A percentile compares a stretch with the other conserved stretches of the same genome.
Conservation (phyloP, 73 alveolate species). For the Blepharisma japonicum region DNA sequence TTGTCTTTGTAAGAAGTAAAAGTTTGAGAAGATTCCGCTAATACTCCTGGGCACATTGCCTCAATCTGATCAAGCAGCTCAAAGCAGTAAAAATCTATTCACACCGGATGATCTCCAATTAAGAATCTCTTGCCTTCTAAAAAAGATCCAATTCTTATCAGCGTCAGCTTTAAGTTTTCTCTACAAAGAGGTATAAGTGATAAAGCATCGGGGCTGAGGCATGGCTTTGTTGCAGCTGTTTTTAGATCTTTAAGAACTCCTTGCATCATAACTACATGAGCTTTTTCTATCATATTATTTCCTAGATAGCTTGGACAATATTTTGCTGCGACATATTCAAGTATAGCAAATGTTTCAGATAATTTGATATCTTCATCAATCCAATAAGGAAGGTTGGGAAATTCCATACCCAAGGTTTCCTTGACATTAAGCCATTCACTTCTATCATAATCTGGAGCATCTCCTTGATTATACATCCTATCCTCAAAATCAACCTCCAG, state of each 20-base stretch:
- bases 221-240: not conserved
- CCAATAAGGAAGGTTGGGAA: constrained; percentile 45
- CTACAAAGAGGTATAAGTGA: constrained; percentile 21
- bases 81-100: constrained; percentile 31
- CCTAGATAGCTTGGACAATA: constrained; percentile 39
- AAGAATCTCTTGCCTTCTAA: constrained; percentile 31
- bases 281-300: constrained; percentile 31
- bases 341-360: constrained; percentile 39
- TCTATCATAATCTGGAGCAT: constrained; percentile 38
- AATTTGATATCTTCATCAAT: constrained; percentile 40
- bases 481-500: constrained; percentile 38
- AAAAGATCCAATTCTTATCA: constrained; percentile 10
- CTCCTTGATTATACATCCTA: constrained; percentile 30
- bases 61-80: constrained; percentile 36
- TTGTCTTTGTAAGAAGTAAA: too few relatives aligned
- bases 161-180: not conserved
- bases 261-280: not conserved
- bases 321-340: constrained; percentile 38
- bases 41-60: not conserved
- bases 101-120: constrained; percentile 34
- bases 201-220: not conserved
- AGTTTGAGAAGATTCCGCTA: too few relatives aligned
- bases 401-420: constrained; percentile 6
- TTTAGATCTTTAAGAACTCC: constrained; percentile 37
- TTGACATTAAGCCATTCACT: constrained; percentile 29